Evolutionary conservation across 805 yeast genomes (phyloP).

Genomic region (Zygoascus flipseniorum): DNA sequence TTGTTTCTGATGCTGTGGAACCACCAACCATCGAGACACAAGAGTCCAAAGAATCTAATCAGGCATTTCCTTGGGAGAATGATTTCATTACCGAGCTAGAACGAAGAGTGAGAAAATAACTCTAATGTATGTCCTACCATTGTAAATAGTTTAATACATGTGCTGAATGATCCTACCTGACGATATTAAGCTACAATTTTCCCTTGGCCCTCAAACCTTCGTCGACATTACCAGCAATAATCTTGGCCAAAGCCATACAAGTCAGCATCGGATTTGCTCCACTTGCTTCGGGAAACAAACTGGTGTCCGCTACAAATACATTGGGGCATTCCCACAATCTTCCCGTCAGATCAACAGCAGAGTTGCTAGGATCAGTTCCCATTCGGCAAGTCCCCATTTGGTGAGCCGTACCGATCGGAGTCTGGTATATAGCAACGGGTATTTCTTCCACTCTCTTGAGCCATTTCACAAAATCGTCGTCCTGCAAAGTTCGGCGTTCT

Average conservation of each 20-base stretch:
- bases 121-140: not conserved
- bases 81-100: slow-evolving; percentile 2
- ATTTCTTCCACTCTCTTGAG: slow-evolving; percentile 15
- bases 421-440: slow-evolving; percentile 8
- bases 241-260: slow-evolving; percentile 40
- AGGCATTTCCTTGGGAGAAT: slow-evolving; percentile 2
- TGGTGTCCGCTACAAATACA: slow-evolving; percentile 42
- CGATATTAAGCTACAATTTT: not conserved
- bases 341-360: slow-evolving; percentile 39
- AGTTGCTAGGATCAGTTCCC: slow-evolving; percentile 34
- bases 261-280: slow-evolving; percentile 50
- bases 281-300: slow-evolving; percentile 43
- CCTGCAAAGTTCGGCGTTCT: slow-evolving; percentile 32
- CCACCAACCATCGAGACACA: not conserved
- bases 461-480: slow-evolving; percentile 35
- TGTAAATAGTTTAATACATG: not conserved
- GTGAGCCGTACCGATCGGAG: slow-evolving; percentile 41
- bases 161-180: not conserved
- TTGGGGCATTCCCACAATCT: slow-evolving; percentile 41
- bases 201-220: slow-evolving; percentile 17
- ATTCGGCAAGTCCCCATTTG: slow-evolving; percentile 47
- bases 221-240: slow-evolving; percentile 33
- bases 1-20: not conserved
- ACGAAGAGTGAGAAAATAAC: not conserved
- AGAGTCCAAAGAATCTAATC: not conserved